Evolutionary conservation across 371 early-diverging fungal genomes (phyloP).

Genomic region (Dinochytrium kinnereticum): DNA sequence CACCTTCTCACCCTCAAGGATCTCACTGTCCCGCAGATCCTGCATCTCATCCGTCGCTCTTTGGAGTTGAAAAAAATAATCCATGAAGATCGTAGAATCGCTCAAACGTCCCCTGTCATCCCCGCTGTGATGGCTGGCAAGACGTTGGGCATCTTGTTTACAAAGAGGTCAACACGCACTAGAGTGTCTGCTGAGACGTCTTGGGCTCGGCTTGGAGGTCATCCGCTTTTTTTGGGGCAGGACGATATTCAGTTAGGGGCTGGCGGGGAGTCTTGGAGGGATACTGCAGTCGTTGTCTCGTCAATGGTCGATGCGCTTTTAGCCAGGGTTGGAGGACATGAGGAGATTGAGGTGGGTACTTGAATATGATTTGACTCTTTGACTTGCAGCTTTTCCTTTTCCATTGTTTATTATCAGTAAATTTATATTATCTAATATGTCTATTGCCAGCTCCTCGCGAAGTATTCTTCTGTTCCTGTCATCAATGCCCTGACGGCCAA

Average conservation of each 20-base stretch:
- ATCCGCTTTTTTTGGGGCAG: constrained; percentile 89
- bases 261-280: constrained; percentile 85
- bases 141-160: constrained; percentile 83
- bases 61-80: constrained; percentile 60
- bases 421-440: not conserved
- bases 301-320: constrained; percentile 94
- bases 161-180: constrained; percentile 94
- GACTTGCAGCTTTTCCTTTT: not conserved
- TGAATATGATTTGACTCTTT: not conserved
- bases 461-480: constrained; percentile 88
- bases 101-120: not conserved
- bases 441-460: constrained; percentile 62
- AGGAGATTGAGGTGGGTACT: constrained; percentile 76
- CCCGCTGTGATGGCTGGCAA: constrained; percentile 36
- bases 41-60: constrained; percentile 53
- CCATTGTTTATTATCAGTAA: not conserved
- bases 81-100: constrained; percentile 46
- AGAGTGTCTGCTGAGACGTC: constrained; percentile 95
- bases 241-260: constrained; percentile 95
- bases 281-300: constrained; percentile 86
- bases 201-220: constrained; percentile 87
- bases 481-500: constrained; percentile 93
- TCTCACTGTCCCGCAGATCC: constrained; percentile 52
- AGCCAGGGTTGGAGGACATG: constrained; percentile 88
- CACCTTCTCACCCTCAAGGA: constrained; percentile 62